phyloP scores from a whole-genome alignment of 2,329 filamentous ascomycete species.

The Coniochaeta ligniaria region DNA sequence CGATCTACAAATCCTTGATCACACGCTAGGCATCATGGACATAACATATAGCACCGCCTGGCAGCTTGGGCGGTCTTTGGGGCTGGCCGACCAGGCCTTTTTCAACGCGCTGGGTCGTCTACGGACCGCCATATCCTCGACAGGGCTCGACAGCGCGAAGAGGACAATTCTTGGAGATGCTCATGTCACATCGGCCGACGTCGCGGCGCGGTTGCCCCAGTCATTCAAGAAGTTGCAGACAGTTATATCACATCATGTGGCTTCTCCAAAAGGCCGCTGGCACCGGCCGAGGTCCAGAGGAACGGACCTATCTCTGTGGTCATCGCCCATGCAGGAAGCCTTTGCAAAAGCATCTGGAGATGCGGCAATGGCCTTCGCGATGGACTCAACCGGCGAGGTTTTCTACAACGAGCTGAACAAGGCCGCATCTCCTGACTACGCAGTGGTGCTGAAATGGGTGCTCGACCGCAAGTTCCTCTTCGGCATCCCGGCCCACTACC shows the following conservation, averaged over 20 bases:
- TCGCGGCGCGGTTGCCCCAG: no score
- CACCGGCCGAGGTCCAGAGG: no score
- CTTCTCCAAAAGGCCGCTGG: no score
- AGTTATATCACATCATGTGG: no score
- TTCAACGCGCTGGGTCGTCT: conserved; percentile 14
- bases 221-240: no score
- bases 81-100: conserved; percentile 25
- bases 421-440: neutral
- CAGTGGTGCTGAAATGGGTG: conserved; percentile 4
- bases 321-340: no score
- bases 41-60: conserved; percentile 34
- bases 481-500: conserved; percentile 18
- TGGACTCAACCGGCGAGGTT: neutral
- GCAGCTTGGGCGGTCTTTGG: conserved; percentile 32
- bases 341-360: neutral
- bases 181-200: no score
- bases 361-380: neutral
- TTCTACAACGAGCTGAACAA: neutral
- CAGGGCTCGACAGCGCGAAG: neutral
- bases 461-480: conserved; percentile 5
- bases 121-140: neutral
- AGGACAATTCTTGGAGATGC: no score
- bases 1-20: conserved; percentile 28
- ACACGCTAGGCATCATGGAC: conserved; percentile 31
- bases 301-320: no score